Percentiles rank a stretch among this genome's conserved stretches.
phyloP scores from a whole-genome alignment of 1,284 basidiomycete species.

The Xanthoconium separans region DNA sequence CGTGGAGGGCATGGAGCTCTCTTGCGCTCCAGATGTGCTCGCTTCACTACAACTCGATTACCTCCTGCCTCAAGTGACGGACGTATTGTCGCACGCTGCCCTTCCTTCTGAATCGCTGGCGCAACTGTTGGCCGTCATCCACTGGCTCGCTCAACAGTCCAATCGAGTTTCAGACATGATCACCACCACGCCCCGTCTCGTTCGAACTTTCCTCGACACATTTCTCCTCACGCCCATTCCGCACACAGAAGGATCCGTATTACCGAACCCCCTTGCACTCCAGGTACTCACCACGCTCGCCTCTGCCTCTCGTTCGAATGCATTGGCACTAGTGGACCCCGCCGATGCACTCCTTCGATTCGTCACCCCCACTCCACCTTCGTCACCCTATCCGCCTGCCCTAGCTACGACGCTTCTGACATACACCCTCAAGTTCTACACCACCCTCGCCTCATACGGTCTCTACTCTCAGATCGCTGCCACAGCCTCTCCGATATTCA shows the following conservation, averaged over 20 bases:
- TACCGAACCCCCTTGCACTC: constrained; percentile 56
- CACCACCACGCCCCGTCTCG: constrained; percentile 49
- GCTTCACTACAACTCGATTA: constrained; percentile 53
- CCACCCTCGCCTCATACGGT: constrained; percentile 74
- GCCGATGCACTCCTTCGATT: constrained; percentile 77
- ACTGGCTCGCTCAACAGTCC: constrained; percentile 59
- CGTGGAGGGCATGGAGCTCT: constrained; percentile 49
- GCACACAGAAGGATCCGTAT: constrained; percentile 27
- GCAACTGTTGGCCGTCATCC: constrained; percentile 65
- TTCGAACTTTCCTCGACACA: constrained; percentile 60
- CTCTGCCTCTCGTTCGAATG: constrained; percentile 65
- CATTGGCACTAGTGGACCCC: constrained; percentile 54
- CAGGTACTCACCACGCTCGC: constrained; percentile 62
- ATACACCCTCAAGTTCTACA: constrained; percentile 67
- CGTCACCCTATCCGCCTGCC: constrained; percentile 44
- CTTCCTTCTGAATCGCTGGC: constrained; percentile 49
- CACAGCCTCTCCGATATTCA: constrained; percentile 55
- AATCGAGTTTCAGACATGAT: constrained; percentile 56
- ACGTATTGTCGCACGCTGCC: constrained; percentile 39
- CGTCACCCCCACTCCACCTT: constrained; percentile 57
- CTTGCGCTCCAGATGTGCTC: constrained; percentile 31
- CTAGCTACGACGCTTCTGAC: constrained; percentile 52
- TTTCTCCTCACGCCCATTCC: constrained; percentile 58
- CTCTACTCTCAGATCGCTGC: constrained; percentile 67
- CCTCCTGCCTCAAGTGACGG: constrained; percentile 52